A percentile compares a stretch with the other conserved stretches of the same genome.
Conservation (phyloP, 306 rosid genomes). For the Senna siamea region DNA sequence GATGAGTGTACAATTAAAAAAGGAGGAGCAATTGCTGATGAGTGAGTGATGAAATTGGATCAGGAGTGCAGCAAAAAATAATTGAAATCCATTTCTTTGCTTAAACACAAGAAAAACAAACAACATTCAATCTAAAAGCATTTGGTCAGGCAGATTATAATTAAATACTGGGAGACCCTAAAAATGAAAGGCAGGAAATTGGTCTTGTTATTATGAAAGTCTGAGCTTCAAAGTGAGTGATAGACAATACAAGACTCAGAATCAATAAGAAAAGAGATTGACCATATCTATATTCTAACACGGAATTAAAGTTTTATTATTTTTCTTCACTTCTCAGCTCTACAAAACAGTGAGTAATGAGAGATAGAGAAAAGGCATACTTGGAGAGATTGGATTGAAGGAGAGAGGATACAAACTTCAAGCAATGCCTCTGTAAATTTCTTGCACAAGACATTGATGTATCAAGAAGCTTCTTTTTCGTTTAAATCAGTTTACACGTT, state of each 20-base stretch:
- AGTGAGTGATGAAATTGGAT: conserved; percentile 3
- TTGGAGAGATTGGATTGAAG: conserved; percentile 58
- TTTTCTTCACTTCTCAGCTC: conserved; percentile 8
- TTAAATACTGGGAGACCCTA: neutral
- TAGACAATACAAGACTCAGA: neutral
- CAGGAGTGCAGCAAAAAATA: neutral
- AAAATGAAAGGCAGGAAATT: neutral
- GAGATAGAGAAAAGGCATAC: conserved; percentile 45
- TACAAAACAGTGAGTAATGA: neutral
- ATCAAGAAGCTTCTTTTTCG: conserved; percentile 12
- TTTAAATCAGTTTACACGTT: neutral
- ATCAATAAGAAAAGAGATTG: conserved; percentile 6
- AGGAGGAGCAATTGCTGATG: neutral
- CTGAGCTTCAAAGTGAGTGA: neutral
- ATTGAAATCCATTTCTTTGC: neutral
- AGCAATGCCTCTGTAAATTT: conserved; percentile 57
- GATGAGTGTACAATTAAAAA: neutral
- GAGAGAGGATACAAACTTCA: conserved; percentile 57
- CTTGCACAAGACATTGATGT: conserved; percentile 64
- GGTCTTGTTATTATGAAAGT: neutral
- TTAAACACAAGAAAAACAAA: conserved; percentile 1
- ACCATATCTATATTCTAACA: neutral
- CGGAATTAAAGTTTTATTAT: neutral
- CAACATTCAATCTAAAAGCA: neutral
- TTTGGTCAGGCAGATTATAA: neutral